These are phyloP conservation scores for Macrolepiota dolichaula DNA, from an alignment of 768 basidiomycete genomes.

Conservation along the genomic window DNA sequence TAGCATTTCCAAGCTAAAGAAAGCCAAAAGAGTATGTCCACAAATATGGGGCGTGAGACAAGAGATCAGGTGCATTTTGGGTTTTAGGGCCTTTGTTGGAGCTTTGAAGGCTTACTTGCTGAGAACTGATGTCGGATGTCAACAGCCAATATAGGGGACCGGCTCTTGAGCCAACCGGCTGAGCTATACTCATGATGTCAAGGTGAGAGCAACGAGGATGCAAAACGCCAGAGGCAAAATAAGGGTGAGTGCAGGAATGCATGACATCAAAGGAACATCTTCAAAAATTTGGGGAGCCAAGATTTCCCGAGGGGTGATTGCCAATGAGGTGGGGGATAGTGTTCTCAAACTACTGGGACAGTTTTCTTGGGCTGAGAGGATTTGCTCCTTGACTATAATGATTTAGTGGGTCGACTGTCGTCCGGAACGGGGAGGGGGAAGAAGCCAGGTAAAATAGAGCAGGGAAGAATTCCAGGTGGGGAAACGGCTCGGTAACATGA, in stretches of 20 bases:
- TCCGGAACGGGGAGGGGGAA: conserved; percentile 36
- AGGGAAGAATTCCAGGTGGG: conserved; percentile 39
- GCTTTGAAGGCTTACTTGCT: conserved; percentile 26
- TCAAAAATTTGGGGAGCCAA: conserved; percentile 17
- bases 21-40: conserved; percentile 28
- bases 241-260: conserved; percentile 39
- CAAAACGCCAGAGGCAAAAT: conserved; percentile 28
- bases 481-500: conserved; percentile 24
- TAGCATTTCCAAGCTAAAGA: conserved; percentile 38
- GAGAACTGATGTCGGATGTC: conserved; percentile 30
- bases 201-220: neutral
- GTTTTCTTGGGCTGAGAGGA: conserved; percentile 43
- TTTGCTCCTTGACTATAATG: conserved; percentile 40
- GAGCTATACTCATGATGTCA: neutral
- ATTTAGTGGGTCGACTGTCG: conserved; percentile 36
- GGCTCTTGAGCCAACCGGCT: conserved; percentile 35
- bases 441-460: conserved; percentile 34
- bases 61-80: neutral
- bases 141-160: conserved; percentile 43
- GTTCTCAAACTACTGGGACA: conserved; percentile 45
- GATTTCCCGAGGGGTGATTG: conserved; percentile 23
- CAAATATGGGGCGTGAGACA: conserved; percentile 17
- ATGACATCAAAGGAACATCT: conserved; percentile 26
- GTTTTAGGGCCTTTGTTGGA: neutral
- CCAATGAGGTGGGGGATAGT: conserved; percentile 41